Evolutionary conservation across 2,329 filamentous ascomycete genomes (phyloP).

Genomic region (Madurella fahalii): DNA sequence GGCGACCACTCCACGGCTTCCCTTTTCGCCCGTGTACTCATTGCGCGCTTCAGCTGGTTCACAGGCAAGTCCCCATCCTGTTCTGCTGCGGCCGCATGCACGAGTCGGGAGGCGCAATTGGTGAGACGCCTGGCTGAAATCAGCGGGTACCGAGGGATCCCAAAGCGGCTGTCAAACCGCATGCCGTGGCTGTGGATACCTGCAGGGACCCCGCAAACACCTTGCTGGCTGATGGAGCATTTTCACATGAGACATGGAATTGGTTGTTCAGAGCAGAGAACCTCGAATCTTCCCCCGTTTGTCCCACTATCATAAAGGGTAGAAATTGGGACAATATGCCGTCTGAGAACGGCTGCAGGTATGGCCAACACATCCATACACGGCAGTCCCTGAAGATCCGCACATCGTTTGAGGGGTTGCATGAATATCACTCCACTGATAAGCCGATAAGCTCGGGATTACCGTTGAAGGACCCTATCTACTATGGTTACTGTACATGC

Average conservation of each 20-base stretch:
- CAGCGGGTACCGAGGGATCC: not conserved
- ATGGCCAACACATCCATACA: too few species aligned
- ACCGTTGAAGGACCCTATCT: not conserved
- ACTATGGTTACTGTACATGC: too few species aligned
- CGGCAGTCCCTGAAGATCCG: not conserved
- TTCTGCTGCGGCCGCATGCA: not conserved
- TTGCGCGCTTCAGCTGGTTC: conserved; percentile 1
- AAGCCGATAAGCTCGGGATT: conserved; percentile 2
- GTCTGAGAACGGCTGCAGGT: too few species aligned
- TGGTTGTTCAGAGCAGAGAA: too few species aligned
- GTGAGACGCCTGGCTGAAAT: not conserved
- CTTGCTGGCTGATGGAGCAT: not conserved
- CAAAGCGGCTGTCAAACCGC: not conserved
- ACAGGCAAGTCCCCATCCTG: too few species aligned
- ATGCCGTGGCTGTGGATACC: not conserved
- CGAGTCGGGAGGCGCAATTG: conserved; percentile 4
- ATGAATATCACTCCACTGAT: not conserved
- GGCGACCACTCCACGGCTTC: conserved; percentile 13
- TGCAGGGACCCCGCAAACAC: conserved; percentile 4
- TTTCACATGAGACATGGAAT: not conserved
- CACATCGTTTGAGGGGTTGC: not conserved
- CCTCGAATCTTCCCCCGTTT: too few species aligned
- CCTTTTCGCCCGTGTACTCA: conserved; percentile 1
- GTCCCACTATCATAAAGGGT: too few species aligned
- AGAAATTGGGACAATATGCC: too few species aligned